These are phyloP conservation scores for Apiotrichum laibachii DNA, from an alignment of 1,284 basidiomycete genomes.

Conservation along the genomic window DNA sequence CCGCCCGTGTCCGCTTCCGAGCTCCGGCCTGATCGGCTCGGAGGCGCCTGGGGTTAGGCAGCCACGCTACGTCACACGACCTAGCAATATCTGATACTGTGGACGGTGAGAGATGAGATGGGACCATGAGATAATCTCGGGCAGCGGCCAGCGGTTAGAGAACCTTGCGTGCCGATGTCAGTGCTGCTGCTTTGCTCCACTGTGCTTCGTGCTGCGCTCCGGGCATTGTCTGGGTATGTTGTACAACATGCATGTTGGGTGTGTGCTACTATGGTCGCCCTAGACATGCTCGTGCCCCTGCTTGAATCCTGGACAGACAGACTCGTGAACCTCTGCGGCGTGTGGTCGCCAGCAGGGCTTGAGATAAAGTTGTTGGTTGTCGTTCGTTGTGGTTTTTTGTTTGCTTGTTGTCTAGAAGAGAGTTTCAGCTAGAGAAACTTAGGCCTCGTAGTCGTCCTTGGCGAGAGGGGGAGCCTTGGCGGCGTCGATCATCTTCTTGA, in stretches of 20 bases:
- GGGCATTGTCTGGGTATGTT: slow-evolving; percentile 8
- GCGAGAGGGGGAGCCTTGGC: slow-evolving; percentile 57
- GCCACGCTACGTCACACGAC: too few species aligned
- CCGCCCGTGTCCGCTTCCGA: too few species aligned
- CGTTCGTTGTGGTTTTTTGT: slow-evolving; percentile 7
- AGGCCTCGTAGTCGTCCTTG: slow-evolving; percentile 24
- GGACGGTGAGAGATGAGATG: too few species aligned
- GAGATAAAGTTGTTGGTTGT: background rate
- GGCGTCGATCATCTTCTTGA: slow-evolving; percentile 69
- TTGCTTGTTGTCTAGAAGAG: background rate
- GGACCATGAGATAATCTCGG: too few species aligned
- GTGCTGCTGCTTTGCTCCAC: background rate
- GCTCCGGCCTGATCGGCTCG: too few species aligned
- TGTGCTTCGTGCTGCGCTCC: background rate
- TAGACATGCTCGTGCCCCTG: slow-evolving; percentile 7
- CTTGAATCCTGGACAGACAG: background rate
- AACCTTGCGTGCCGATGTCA: background rate
- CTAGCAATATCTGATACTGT: too few species aligned
- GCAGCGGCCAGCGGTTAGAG: too few species aligned
- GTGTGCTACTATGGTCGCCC: slow-evolving; percentile 11
- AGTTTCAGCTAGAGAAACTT: slow-evolving; percentile 1
- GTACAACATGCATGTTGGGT: slow-evolving; percentile 27
- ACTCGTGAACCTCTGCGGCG: background rate
- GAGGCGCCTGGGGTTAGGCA: too few species aligned
- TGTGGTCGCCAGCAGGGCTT: background rate